These are phyloP conservation scores for Pulicaria dysenterica DNA, from an alignment of 129 eudicot genomes.

Conservation along the genomic window DNA sequence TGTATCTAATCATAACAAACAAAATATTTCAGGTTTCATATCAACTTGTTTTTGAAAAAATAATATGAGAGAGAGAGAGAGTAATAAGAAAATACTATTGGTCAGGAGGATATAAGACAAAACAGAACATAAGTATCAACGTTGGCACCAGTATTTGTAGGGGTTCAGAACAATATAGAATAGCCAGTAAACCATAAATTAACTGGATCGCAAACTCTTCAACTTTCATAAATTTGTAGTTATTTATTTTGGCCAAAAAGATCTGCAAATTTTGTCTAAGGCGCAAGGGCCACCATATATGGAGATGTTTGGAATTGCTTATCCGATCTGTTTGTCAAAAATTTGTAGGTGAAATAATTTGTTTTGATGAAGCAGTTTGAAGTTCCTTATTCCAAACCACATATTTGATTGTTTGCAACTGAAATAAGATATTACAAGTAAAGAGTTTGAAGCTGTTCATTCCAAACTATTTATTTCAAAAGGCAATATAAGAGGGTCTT, in stretches of 20 bases:
- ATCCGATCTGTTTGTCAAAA: too few relatives aligned
- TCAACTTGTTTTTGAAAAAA: not conserved
- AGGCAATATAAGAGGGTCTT: too few relatives aligned
- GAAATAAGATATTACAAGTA: too few relatives aligned
- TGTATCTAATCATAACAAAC: slow-evolving; percentile 6
- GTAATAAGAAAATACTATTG: not conserved
- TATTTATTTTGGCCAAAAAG: not conserved
- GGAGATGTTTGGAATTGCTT: too few relatives aligned
- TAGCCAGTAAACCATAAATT: not conserved
- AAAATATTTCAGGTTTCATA: not conserved
- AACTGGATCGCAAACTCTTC: not conserved
- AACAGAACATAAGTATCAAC: not conserved
- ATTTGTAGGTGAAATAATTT: too few relatives aligned
- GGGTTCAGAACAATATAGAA: not conserved
- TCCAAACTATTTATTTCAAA: too few relatives aligned
- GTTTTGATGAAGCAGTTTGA: too few relatives aligned
- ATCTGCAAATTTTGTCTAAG: not conserved
- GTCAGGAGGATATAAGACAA: not conserved
- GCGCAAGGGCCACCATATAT: slow-evolving; percentile 2
- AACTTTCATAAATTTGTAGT: not conserved
- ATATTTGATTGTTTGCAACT: too few relatives aligned
- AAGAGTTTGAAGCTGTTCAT: too few relatives aligned
- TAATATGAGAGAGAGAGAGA: not conserved
- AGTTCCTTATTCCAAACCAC: too few relatives aligned
- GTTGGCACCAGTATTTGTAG: not conserved